Percentiles rank a stretch among this genome's conserved stretches.
Evolutionary conservation across 2,329 filamentous ascomycete genomes (phyloP).

Genomic region (Monilinia polystroma): DNA sequence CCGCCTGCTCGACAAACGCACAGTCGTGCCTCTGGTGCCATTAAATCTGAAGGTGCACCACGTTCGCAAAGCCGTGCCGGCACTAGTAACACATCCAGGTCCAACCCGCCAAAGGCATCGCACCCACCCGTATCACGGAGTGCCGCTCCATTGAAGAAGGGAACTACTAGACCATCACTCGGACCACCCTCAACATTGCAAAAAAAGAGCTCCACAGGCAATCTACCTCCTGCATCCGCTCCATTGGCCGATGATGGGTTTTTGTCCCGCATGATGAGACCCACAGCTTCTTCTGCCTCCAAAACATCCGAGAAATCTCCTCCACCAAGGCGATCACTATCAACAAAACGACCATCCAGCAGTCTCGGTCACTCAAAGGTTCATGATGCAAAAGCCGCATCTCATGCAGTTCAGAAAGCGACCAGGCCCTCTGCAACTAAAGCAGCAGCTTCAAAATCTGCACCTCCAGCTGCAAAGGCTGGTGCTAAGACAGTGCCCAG

Average conservation of each 20-base stretch:
- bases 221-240: conserved; percentile 50
- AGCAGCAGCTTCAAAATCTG: conserved; percentile 22
- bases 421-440: conserved; percentile 20
- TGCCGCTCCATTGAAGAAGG: conserved; percentile 34
- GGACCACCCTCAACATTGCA: conserved; percentile 51
- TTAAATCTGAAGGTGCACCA: conserved; percentile 39
- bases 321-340: conserved; percentile 42
- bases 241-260: conserved; percentile 65
- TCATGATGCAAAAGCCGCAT: conserved; percentile 26
- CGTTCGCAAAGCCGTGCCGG: conserved; percentile 37
- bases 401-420: conserved; percentile 21
- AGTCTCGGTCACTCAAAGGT: conserved; percentile 35
- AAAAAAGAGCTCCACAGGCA: conserved; percentile 55
- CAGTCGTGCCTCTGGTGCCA: conserved; percentile 44
- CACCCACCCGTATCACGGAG: conserved; percentile 31
- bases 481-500: conserved; percentile 18
- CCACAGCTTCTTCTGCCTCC: conserved; percentile 66
- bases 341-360: conserved; percentile 33
- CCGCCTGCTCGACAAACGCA: conserved; percentile 44
- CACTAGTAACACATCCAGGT: conserved; percentile 28
- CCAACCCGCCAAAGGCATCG: background rate
- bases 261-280: conserved; percentile 78
- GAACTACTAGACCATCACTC: conserved; percentile 43
- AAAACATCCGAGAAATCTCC: conserved; percentile 64
- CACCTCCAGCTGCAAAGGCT: conserved; percentile 19